Conservation (phyloP, 2,329 filamentous ascomycete genomes). For the Neoscytalidium dimidiatum region DNA sequence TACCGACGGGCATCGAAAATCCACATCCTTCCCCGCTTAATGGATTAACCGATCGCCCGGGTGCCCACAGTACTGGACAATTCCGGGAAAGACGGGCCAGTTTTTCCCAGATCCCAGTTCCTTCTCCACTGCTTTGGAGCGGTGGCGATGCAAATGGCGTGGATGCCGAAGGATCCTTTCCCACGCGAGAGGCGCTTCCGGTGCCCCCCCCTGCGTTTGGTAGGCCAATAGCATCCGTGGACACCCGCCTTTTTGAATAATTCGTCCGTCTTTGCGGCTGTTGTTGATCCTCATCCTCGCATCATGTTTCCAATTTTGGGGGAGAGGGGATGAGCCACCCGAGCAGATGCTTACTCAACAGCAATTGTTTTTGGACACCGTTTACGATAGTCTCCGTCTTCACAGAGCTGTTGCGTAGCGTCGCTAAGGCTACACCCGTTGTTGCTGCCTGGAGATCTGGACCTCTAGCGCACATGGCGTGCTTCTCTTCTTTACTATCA, state of each 20-base stretch:
- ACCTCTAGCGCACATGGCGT: too few species aligned
- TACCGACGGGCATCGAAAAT: neutral
- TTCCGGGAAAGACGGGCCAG: neutral
- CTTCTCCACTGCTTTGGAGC: too few species aligned
- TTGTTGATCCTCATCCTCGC: neutral
- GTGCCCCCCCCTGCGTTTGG: neutral
- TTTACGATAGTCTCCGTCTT: too few species aligned
- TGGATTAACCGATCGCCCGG: neutral
- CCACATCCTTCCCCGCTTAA: neutral
- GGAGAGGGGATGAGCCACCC: neutral
- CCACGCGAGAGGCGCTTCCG: neutral
- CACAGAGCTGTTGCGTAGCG: too few species aligned
- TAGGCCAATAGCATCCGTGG: neutral
- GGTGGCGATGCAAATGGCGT: too few species aligned
- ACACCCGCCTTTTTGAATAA: neutral
- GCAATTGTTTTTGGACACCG: neutral
- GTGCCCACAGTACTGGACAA: neutral
- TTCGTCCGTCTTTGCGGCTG: neutral
- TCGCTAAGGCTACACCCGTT: too few species aligned
- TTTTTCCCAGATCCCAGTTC: too few species aligned
- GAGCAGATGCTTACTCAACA: neutral
- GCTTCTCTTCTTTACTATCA: too few species aligned
- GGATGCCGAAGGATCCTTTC: neutral
- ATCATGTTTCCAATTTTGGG: neutral
- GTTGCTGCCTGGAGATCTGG: too few species aligned